phyloP scores from a whole-genome alignment of 805 yeast genomes.

The Candida endomychidarum region DNA sequence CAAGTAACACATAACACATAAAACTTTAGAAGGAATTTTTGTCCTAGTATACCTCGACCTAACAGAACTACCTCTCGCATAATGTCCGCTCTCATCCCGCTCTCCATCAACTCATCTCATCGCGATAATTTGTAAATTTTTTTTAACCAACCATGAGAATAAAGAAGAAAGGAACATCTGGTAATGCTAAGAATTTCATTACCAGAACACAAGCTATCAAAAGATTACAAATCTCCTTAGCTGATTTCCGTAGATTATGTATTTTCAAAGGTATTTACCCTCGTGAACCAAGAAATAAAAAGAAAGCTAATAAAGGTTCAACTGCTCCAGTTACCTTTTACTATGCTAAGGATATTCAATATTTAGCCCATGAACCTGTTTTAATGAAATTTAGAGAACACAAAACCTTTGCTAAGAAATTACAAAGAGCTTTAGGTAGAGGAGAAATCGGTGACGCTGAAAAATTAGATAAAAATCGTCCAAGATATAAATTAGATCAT shows the following conservation, averaged over 20 bases:
- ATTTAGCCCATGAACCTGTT: slow-evolving; percentile 92
- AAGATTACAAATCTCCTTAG: slow-evolving; percentile 87
- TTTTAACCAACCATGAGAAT: slow-evolving; percentile 46
- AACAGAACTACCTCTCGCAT: too few species aligned
- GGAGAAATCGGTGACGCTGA: slow-evolving; percentile 91
- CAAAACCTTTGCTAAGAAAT: slow-evolving; percentile 88
- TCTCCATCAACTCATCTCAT: slow-evolving; percentile 1
- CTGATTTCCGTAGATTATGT: slow-evolving; percentile 95
- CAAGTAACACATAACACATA: too few species aligned
- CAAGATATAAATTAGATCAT: slow-evolving; percentile 83
- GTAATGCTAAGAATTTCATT: slow-evolving; percentile 89
- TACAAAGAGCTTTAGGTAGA: slow-evolving; percentile 85
- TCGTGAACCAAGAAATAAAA: slow-evolving; percentile 92
- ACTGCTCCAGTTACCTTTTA: slow-evolving; percentile 95
- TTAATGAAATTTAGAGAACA: slow-evolving; percentile 90
- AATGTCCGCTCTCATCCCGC: background rate
- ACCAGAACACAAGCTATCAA: slow-evolving; percentile 94
- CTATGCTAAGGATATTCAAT: slow-evolving; percentile 91
- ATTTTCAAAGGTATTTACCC: slow-evolving; percentile 98
- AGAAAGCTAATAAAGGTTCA: slow-evolving; percentile 97
- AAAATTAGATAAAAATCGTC: slow-evolving; percentile 75
- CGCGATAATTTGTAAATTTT: slow-evolving; percentile 3
- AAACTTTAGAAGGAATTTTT: too few species aligned
- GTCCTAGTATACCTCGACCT: background rate
- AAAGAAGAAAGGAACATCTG: slow-evolving; percentile 79